A percentile compares a stretch with the other conserved stretches of the same genome.
phyloP scores from a whole-genome alignment of 495 filamentous ascomycete species.

The Penicillium robsamsonii region DNA sequence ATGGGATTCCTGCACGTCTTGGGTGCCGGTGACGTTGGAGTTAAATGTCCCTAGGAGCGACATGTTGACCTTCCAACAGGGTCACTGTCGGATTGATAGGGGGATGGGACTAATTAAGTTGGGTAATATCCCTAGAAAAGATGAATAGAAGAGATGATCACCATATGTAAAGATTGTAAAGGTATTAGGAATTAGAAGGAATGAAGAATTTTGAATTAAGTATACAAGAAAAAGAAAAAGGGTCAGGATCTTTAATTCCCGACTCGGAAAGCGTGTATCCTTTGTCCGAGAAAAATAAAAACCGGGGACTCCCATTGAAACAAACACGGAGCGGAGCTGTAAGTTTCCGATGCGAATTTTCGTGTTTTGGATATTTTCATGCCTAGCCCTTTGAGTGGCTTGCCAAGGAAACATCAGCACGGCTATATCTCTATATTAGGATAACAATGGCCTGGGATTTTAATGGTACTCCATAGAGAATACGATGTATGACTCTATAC shows the following conservation, averaged over 20 bases:
- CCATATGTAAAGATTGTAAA: conserved; percentile 12
- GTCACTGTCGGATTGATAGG: conserved; percentile 7
- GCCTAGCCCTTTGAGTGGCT: background rate
- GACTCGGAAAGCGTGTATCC: conserved; percentile 1
- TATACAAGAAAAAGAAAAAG: conserved; percentile 11
- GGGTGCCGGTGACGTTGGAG: conserved; percentile 27
- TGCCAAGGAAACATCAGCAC: background rate
- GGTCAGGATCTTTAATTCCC: conserved; percentile 3
- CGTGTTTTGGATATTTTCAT: background rate
- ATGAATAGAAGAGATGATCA: conserved; percentile 13
- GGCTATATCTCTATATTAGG: background rate
- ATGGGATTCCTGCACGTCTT: conserved; percentile 10
- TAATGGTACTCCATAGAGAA: background rate
- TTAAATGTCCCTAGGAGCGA: conserved; percentile 43
- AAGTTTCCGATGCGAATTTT: background rate
- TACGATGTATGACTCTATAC: background rate
- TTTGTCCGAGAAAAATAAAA: background rate
- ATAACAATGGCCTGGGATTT: background rate
- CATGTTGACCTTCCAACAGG: conserved; percentile 28
- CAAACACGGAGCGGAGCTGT: conserved; percentile 7
- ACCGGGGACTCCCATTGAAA: background rate
- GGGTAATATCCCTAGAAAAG: conserved; percentile 7
- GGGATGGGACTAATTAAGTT: background rate
- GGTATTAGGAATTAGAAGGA: conserved; percentile 8
- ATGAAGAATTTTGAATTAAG: conserved; percentile 4